phyloP scores from a whole-genome alignment of 2,329 filamentous ascomycete species.

The Monosporascus sp. region DNA sequence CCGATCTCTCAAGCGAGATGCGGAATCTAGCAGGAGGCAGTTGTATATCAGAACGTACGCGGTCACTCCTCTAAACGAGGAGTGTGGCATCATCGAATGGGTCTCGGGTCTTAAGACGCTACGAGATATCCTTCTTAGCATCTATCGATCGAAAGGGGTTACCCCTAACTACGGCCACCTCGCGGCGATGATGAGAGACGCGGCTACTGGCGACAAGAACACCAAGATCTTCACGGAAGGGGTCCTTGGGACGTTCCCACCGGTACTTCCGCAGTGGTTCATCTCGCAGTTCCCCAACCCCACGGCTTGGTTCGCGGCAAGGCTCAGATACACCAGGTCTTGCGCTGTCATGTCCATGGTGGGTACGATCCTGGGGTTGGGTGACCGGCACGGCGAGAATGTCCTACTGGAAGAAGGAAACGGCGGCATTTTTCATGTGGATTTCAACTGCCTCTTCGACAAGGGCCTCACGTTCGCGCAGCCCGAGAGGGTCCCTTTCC shows the following conservation, averaged over 20 bases:
- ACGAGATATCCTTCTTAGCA: conserved; percentile 77
- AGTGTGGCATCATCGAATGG: conserved; percentile 98
- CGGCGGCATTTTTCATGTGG: conserved; percentile 92
- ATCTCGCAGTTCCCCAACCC: conserved; percentile 91
- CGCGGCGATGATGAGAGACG: conserved; percentile 59
- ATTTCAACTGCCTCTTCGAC: conserved; percentile 99
- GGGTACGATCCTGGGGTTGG: conserved; percentile 86
- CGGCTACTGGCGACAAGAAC: conserved; percentile 51
- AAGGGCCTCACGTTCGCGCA: conserved; percentile 94
- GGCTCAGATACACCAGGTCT: conserved; percentile 84
- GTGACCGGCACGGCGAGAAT: conserved; percentile 95
- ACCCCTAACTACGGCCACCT: conserved; percentile 65
- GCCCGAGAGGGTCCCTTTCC: conserved; percentile 91
- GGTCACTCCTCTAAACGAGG: conserved; percentile 93
- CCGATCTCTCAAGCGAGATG: conserved; percentile 82
- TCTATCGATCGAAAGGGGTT: conserved; percentile 73
- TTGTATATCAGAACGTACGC: conserved; percentile 96
- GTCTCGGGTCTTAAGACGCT: conserved; percentile 93
- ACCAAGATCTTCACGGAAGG: conserved; percentile 65
- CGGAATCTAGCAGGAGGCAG: conserved; percentile 82
- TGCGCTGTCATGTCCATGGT: conserved; percentile 99
- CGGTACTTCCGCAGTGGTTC: conserved; percentile 91
- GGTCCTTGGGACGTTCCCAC: conserved; percentile 63
- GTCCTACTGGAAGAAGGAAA: conserved; percentile 91
- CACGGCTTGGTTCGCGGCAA: conserved; percentile 83